Percentiles rank a stretch among this genome's conserved stretches.
phyloP scores from a whole-genome alignment of 169 alveolate species.

The Plasmodium relictum region DNA sequence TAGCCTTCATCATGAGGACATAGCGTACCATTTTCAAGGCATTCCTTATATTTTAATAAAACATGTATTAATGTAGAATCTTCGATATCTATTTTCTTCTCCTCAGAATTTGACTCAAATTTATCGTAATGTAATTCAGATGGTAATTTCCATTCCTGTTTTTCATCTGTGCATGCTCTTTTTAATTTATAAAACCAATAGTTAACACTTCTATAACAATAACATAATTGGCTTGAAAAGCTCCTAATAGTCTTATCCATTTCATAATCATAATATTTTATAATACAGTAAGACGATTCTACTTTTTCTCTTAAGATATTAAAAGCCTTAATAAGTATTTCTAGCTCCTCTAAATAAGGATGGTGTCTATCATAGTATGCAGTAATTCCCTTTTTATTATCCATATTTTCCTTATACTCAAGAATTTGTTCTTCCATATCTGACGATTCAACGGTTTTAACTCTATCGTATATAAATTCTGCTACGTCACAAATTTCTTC shows the following conservation, averaged over 20 bases:
- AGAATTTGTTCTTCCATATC: neutral
- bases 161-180: conserved; percentile 1
- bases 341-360: neutral
- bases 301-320: neutral
- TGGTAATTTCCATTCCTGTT: neutral
- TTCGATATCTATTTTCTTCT: neutral
- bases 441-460: no score
- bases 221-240: neutral
- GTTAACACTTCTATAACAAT: neutral
- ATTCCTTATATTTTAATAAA: neutral
- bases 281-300: neutral
- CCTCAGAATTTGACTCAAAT: neutral
- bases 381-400: neutral
- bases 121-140: neutral
- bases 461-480: neutral
- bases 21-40: neutral
- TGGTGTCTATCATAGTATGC: neutral
- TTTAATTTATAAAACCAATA: conserved; percentile 3
- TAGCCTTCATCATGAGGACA: conserved; percentile 1
- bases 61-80: neutral
- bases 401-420: neutral
- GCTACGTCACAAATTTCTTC: neutral
- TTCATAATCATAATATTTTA: conserved; percentile 14
- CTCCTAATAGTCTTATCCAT: conserved; percentile 15
- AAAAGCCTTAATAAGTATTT: neutral